Percentiles rank a stretch among this genome's conserved stretches.
Conservation (phyloP, 2,329 filamentous ascomycete genomes). For the Scedosporium aurantiacum region DNA sequence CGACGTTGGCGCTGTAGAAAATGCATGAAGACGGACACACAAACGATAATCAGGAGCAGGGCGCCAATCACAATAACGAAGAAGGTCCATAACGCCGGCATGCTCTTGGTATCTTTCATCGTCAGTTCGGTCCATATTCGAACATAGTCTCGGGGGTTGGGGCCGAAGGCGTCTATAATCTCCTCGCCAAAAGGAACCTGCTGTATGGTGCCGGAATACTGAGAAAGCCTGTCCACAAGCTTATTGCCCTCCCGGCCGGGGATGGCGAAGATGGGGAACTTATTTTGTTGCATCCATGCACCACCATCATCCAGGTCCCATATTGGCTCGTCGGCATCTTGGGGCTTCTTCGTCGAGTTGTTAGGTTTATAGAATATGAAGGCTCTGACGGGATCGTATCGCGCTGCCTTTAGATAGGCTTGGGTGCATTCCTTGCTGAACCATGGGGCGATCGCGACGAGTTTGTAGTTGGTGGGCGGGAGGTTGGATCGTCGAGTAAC, state of each 20-base stretch:
- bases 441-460: constrained; percentile 83
- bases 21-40: constrained; percentile 65
- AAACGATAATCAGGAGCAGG: constrained; percentile 54
- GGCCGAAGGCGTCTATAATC: constrained; percentile 42
- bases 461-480: constrained; percentile 54
- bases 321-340: constrained; percentile 46
- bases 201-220: constrained; percentile 68
- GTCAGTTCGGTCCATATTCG: constrained; percentile 47
- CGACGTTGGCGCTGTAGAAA: constrained; percentile 63
- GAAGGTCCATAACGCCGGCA: constrained; percentile 77
- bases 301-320: constrained; percentile 64
- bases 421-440: constrained; percentile 60
- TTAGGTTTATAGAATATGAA: constrained; percentile 54
- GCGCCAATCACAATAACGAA: constrained; percentile 60
- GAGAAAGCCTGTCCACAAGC: constrained; percentile 60
- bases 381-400: constrained; percentile 45
- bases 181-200: constrained; percentile 46
- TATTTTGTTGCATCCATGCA: constrained; percentile 59
- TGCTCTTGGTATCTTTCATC: constrained; percentile 32
- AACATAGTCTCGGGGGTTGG: constrained; percentile 47
- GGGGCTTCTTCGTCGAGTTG: constrained; percentile 48
- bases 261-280: constrained; percentile 76
- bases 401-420: constrained; percentile 57
- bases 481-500: constrained; percentile 64
- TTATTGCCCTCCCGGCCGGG: constrained; percentile 53